Base-by-base conservation (phyloP, 331 rosid species). In the Cydonia oblonga region DNA sequence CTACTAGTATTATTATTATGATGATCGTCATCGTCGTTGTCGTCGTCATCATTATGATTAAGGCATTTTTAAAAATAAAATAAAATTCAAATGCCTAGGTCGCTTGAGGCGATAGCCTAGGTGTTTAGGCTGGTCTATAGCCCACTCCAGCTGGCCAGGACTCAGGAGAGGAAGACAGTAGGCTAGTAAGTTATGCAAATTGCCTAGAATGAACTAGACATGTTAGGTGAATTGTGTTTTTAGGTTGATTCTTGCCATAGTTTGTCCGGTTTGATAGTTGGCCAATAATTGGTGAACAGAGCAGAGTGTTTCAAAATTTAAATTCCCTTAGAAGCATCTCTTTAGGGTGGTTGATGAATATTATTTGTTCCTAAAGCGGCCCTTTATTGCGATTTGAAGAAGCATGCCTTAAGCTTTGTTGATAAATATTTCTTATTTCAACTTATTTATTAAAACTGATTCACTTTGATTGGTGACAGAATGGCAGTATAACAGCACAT, bases 401-500 rank as follows among this genome's bases (percentile, higher is more conserved):
- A 46, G 60, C 54, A 69, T 59, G 61, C 60, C 77, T 63, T 29
- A 53, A 0, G 30, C 64, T 44, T 61, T 10, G 35, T 51, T n/a
- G 46, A 54, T 32, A 9, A 52, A 20, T 54, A 13, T 33, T 6
- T 54, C 30, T 30, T 66, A 42, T 82, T 51, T 75, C 76, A 66
- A 8, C 42, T 35, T 22, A 58, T 65, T 68, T 54, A 23, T 58
- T 35, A 69, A 77, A 76, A 74, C 86, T 92, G 87, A 86, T 81
- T 71, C 78, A 9, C 84, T 59, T 69, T 69, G 46, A 33, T 80
- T 81, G 85, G 64, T 86, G 85, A 85, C 90, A 93, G 97, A 84
- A 77, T 93, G 97, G 98, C 87, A 86, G 82, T 63, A 81, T 12
- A 95, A 93, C 83, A 88, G 89, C 80, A 53, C 80, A 78, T 85